These are phyloP conservation scores for Chalaropsis ovoidea DNA, from an alignment of 2,329 filamentous ascomycete species.

Conservation along the genomic window DNA sequence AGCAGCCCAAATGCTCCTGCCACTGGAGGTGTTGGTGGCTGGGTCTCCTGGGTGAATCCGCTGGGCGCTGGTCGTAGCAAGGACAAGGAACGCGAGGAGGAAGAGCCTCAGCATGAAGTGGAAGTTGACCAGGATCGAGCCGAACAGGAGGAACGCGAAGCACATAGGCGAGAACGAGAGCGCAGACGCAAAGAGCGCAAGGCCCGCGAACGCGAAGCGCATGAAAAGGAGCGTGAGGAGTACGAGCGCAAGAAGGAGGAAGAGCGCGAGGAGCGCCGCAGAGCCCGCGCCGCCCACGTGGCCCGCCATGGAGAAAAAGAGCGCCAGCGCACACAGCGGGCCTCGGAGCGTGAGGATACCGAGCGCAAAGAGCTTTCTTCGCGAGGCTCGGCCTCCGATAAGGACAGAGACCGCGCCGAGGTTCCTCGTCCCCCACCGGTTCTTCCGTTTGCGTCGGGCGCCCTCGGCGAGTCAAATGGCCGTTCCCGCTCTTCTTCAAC, in stretches of 20 bases:
- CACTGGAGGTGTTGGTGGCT: slow-evolving; percentile 54
- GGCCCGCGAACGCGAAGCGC: slow-evolving; percentile 14
- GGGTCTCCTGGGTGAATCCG: slow-evolving; percentile 45
- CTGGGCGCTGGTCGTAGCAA: slow-evolving; percentile 29
- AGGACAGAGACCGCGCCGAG: slow-evolving; percentile 38
- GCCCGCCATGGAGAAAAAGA: slow-evolving; percentile 23
- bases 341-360: slow-evolving; percentile 52
- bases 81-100: slow-evolving; percentile 41
- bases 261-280: slow-evolving; percentile 17
- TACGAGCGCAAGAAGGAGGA: slow-evolving; percentile 21
- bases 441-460: slow-evolving; percentile 36
- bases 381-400: slow-evolving; percentile 29
- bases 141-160: slow-evolving; percentile 43
- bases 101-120: slow-evolving; percentile 28
- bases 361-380: slow-evolving; percentile 26
- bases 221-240: slow-evolving; percentile 39
- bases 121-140: not conserved
- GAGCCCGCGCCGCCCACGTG: slow-evolving; percentile 7
- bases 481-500: slow-evolving; percentile 60
- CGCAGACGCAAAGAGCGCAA: slow-evolving; percentile 22
- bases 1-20: slow-evolving; percentile 10
- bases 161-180: slow-evolving; percentile 29
- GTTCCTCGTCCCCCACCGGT: slow-evolving; percentile 47
- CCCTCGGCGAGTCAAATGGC: slow-evolving; percentile 32
- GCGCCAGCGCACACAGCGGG: slow-evolving; percentile 17